A percentile compares a stretch with the other conserved stretches of the same genome.
phyloP scores from a whole-genome alignment of 495 filamentous ascomycete genomes.

The Penicillium egyptiacum region DNA sequence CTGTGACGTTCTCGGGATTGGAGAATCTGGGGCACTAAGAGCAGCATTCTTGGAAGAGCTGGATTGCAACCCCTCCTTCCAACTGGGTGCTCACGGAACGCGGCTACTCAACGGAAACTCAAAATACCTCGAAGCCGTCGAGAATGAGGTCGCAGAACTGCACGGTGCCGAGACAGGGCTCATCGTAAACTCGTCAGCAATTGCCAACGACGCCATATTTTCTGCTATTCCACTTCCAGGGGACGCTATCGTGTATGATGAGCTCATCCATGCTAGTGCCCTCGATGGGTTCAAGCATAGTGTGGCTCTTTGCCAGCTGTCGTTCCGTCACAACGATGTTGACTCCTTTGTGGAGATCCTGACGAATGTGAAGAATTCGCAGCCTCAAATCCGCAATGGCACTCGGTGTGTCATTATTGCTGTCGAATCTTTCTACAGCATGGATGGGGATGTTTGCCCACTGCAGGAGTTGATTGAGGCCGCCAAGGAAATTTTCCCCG shows the following conservation, averaged over 20 bases:
- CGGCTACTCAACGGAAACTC: slow-evolving; percentile 8
- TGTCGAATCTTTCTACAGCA: slow-evolving; percentile 66
- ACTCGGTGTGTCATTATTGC: slow-evolving; percentile 50
- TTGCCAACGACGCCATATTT: slow-evolving; percentile 64
- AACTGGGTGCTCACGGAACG: slow-evolving; percentile 5
- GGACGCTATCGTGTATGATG: slow-evolving; percentile 64
- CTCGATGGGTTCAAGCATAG: slow-evolving; percentile 64
- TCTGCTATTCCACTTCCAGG: slow-evolving; percentile 57
- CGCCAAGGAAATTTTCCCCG: slow-evolving; percentile 49
- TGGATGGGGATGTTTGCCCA: slow-evolving; percentile 66
- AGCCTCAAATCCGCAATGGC: slow-evolving; percentile 23
- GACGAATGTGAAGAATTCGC: slow-evolving; percentile 20
- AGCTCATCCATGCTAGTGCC: slow-evolving; percentile 65
- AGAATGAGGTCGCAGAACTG: slow-evolving; percentile 55
- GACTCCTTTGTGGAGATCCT: slow-evolving; percentile 33
- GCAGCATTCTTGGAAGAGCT: slow-evolving; percentile 7
- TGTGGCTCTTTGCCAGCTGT: slow-evolving; percentile 34
- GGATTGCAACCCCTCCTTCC: slow-evolving; percentile 1
- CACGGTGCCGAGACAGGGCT: slow-evolving; percentile 55
- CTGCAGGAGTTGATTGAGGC: slow-evolving; percentile 50
- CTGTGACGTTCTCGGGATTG: slow-evolving; percentile 5
- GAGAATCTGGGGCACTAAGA: slow-evolving; percentile 5
- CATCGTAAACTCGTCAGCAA: slow-evolving; percentile 66
- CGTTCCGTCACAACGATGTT: slow-evolving; percentile 58
- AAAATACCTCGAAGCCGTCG: slow-evolving; percentile 52